Conservation (phyloP, 495 filamentous ascomycete species). For the Podospora didyma region DNA sequence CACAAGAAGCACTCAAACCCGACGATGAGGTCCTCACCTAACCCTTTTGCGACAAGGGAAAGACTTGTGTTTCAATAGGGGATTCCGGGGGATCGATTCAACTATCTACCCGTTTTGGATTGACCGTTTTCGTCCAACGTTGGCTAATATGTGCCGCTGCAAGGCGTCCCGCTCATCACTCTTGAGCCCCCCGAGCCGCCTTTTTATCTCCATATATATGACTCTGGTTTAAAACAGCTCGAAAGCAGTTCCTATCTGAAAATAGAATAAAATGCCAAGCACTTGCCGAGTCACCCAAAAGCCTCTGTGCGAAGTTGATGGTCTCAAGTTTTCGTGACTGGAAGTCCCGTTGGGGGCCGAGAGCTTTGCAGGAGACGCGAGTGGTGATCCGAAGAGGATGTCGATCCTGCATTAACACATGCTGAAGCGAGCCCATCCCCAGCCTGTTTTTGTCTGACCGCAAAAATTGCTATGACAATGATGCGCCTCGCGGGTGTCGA, state of each 20-base stretch:
- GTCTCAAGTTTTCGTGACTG: background rate
- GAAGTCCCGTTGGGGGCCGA: background rate
- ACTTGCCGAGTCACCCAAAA: background rate
- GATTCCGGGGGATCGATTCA: background rate
- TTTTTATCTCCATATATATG: too few species aligned
- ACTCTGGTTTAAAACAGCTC: too few species aligned
- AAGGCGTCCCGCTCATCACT: too few species aligned
- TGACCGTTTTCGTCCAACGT: too few species aligned
- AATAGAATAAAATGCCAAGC: background rate
- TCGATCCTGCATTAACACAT: background rate
- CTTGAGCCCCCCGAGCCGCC: too few species aligned
- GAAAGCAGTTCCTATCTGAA: too few species aligned
- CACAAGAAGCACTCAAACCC: background rate
- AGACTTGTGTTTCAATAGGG: background rate
- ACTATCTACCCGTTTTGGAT: too few species aligned
- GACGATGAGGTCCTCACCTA: background rate
- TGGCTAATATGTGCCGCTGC: too few species aligned
- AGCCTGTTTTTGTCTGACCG: background rate
- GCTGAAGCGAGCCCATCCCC: background rate
- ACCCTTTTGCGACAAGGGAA: background rate
- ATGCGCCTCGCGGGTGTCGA: background rate
- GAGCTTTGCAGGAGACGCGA: background rate
- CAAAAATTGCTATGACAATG: background rate
- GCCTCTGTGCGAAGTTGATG: background rate
- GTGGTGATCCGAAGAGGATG: background rate